Evolutionary conservation across 208 protist genomes (phyloP).

Genomic region (Leishmania arabica): DNA sequence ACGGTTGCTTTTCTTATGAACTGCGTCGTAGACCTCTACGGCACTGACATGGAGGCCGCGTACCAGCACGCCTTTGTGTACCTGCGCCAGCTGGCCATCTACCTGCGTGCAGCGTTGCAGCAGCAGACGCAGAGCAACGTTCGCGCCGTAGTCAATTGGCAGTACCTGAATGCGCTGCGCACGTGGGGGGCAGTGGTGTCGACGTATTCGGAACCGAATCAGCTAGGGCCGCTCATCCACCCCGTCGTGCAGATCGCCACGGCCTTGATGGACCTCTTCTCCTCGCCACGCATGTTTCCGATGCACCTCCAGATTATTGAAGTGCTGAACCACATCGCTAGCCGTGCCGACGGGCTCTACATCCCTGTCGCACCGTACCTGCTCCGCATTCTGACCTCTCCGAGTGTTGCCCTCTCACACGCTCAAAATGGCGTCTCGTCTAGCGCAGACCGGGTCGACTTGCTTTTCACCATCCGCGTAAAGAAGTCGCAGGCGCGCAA

Average conservation of each 20-base stretch:
- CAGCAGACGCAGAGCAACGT: constrained; percentile 91
- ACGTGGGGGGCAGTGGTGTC: constrained; percentile 94
- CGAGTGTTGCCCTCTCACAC: constrained; percentile 70
- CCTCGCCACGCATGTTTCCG: constrained; percentile 94
- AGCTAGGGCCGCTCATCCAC: constrained; percentile 91
- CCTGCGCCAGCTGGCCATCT: constrained; percentile 97
- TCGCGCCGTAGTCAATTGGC: constrained; percentile 97
- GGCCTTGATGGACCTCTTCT: constrained; percentile 89
- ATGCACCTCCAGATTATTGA: constrained; percentile 95
- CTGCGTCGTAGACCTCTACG: constrained; percentile 95
- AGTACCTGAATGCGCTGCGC: constrained; percentile 94
- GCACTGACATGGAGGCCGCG: constrained; percentile 90
- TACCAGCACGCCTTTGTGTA: constrained; percentile 98
- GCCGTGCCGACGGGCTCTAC: constrained; percentile 85
- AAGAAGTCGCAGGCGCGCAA: constrained; percentile 88
- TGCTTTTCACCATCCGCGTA: constrained; percentile 90
- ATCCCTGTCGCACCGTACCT: constrained; percentile 94
- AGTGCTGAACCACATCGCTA: constrained; percentile 91
- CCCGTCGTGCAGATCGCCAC: constrained; percentile 94
- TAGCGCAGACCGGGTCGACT: constrained; percentile 58
- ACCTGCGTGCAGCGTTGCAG: constrained; percentile 94
- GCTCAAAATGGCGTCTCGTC: constrained; percentile 32
- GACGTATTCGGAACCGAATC: constrained; percentile 76
- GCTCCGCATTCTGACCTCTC: constrained; percentile 92
- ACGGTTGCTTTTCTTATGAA: constrained; percentile 94